These are phyloP conservation scores for Phytophthora melonis DNA, from an alignment of 352 stramenopile species.

Conservation along the genomic window DNA sequence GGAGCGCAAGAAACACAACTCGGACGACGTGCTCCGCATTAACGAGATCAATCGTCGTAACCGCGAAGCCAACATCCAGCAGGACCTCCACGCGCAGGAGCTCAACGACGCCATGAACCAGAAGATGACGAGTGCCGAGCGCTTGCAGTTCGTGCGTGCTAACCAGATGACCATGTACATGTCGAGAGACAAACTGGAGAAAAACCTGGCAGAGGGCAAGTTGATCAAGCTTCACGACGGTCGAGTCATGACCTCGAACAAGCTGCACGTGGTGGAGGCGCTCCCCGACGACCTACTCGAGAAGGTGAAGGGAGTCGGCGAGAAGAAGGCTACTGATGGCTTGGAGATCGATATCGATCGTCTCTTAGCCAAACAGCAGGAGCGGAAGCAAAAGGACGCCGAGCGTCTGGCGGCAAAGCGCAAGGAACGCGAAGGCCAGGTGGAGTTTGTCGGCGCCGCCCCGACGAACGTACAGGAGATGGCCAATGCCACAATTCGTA, in stretches of 20 bases:
- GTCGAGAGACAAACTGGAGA: slow-evolving; percentile 83
- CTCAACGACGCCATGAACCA: slow-evolving; percentile 80
- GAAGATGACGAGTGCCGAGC: slow-evolving; percentile 86
- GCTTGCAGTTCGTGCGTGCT: slow-evolving; percentile 84
- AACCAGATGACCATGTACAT: slow-evolving; percentile 90
- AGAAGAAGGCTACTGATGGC: slow-evolving; percentile 35
- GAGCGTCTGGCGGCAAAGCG: slow-evolving; percentile 57
- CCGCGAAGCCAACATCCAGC: slow-evolving; percentile 81
- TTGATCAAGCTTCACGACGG: slow-evolving; percentile 76
- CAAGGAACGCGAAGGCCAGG: slow-evolving; percentile 51
- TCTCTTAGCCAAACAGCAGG: slow-evolving; percentile 75
- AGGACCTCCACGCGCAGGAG: slow-evolving; percentile 79
- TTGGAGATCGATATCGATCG: slow-evolving; percentile 83
- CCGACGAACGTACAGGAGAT: slow-evolving; percentile 76
- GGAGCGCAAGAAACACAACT: slow-evolving; percentile 75
- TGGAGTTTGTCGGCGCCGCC: slow-evolving; percentile 72
- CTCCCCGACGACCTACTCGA: slow-evolving; percentile 78
- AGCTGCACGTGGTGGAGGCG: slow-evolving; percentile 83
- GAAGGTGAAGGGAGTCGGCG: slow-evolving; percentile 56
- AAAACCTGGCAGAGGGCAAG: slow-evolving; percentile 81
- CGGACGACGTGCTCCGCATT: slow-evolving; percentile 84
- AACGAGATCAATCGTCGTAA: slow-evolving; percentile 90
- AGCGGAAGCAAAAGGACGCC: slow-evolving; percentile 65
- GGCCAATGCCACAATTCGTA: slow-evolving; percentile 80
- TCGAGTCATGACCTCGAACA: slow-evolving; percentile 88